Evolutionary conservation across 2,329 filamentous ascomycete genomes (phyloP).

Genomic region (Cladosporium sp.): DNA sequence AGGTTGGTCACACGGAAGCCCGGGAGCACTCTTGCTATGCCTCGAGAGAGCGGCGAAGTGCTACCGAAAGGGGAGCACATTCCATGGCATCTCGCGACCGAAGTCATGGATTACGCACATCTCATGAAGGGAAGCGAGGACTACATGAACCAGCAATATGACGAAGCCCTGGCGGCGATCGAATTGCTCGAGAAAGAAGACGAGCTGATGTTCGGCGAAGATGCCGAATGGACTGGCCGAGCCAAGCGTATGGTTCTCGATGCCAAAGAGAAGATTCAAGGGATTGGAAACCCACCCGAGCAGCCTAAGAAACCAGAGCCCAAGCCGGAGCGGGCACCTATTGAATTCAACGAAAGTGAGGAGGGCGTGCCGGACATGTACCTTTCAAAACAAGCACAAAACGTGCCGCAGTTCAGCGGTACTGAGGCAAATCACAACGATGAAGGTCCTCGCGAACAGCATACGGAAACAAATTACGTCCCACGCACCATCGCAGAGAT

Average conservation of each 20-base stretch:
- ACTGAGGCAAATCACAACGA: conserved; percentile 24
- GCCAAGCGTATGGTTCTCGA: conserved; percentile 70
- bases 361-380: conserved; percentile 51
- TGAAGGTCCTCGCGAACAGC: conserved; percentile 16
- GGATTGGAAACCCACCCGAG: conserved; percentile 61
- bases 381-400: conserved; percentile 22
- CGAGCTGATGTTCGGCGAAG: conserved; percentile 84
- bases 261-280: conserved; percentile 68
- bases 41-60: conserved; percentile 71
- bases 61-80: conserved; percentile 68
- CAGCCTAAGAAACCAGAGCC: conserved; percentile 44
- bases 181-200: conserved; percentile 78
- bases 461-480: conserved; percentile 23
- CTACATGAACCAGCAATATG: conserved; percentile 79
- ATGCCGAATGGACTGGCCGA: conserved; percentile 86
- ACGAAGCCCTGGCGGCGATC: conserved; percentile 71
- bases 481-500: conserved; percentile 43
- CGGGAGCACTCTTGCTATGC: conserved; percentile 79
- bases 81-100: conserved; percentile 91
- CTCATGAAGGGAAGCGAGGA: conserved; percentile 90
- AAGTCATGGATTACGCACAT: conserved; percentile 88
- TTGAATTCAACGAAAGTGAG: conserved; percentile 44
- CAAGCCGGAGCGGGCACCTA: conserved; percentile 36
- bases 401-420: conserved; percentile 16
- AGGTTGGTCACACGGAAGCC: conserved; percentile 77